These are phyloP conservation scores for Sporobolomyces phaffii DNA, from an alignment of 768 basidiomycete genomes.

Conservation along the genomic window DNA sequence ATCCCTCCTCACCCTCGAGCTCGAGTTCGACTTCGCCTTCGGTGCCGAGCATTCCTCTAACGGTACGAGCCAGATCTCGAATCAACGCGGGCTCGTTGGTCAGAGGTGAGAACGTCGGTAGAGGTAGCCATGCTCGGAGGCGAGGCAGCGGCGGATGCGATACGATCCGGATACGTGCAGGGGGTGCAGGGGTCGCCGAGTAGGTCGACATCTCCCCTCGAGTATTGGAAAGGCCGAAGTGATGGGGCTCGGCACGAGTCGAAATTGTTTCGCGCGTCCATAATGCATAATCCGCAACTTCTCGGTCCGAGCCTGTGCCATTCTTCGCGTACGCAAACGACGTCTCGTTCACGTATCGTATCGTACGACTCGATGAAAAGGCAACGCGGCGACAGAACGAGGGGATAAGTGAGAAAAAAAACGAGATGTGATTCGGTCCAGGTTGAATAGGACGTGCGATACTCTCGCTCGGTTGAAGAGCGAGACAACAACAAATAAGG, in stretches of 20 bases:
- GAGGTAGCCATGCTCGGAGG: constrained; percentile 29
- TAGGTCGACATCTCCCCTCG: constrained; percentile 8
- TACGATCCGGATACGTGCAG: constrained; percentile 26
- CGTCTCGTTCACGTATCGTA: too few species aligned
- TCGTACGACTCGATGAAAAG: too few species aligned
- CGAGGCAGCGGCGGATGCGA: constrained; percentile 27
- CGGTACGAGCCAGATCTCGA: not conserved
- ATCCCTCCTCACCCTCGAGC: constrained; percentile 14
- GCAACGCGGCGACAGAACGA: too few species aligned
- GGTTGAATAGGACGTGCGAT: constrained; percentile 18
- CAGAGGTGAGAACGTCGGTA: not conserved
- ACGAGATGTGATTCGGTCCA: not conserved
- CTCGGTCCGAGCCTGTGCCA: too few species aligned
- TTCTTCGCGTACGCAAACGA: too few species aligned
- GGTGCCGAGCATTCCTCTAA: not conserved
- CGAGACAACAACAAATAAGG: constrained; percentile 8
- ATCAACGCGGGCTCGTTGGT: not conserved
- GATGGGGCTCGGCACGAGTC: too few species aligned
- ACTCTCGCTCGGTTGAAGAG: constrained; percentile 18
- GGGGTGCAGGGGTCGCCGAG: constrained; percentile 14
- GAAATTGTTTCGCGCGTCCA: too few species aligned
- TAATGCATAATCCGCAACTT: too few species aligned
- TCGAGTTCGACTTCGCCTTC: not conserved
- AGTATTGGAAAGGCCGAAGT: too few species aligned
- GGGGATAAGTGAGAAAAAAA: too few species aligned